These are phyloP conservation scores for Teunomyces stri DNA, from an alignment of 805 yeast species.

Conservation along the genomic window DNA sequence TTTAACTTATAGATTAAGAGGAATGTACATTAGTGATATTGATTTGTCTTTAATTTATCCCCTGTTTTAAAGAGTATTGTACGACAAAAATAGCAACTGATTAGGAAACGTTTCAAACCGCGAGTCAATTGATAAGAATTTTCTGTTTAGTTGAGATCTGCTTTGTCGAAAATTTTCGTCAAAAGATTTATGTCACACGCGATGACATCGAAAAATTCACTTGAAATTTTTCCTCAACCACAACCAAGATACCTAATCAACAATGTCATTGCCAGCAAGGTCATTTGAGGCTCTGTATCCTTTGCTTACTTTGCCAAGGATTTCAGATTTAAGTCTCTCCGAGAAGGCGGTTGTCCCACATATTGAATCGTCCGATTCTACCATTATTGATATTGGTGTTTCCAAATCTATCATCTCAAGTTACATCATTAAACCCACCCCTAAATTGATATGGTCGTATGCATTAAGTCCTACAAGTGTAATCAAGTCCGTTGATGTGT, in stretches of 20 bases:
- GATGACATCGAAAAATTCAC: constrained; percentile 5
- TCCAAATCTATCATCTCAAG: constrained; percentile 53
- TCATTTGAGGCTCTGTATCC: constrained; percentile 30
- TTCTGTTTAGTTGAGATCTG: background rate
- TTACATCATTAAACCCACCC: constrained; percentile 53
- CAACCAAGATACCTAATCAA: background rate
- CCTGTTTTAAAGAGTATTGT: background rate
- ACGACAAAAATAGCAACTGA: background rate
- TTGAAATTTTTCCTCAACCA: constrained; percentile 2
- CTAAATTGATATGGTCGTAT: constrained; percentile 55
- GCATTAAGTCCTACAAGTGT: constrained; percentile 48
- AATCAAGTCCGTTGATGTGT: constrained; percentile 42
- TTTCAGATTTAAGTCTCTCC: constrained; percentile 25
- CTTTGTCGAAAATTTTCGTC: background rate
- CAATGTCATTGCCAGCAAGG: constrained; percentile 9
- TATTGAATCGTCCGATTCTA: constrained; percentile 20
- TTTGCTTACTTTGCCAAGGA: constrained; percentile 31
- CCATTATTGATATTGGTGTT: constrained; percentile 48
- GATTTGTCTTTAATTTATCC: background rate
- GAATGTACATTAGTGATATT: constrained; percentile 8
- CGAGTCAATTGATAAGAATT: background rate
- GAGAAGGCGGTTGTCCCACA: constrained; percentile 24
- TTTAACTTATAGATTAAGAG: constrained; percentile 6
- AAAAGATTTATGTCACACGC: background rate
- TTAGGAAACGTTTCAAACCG: too few relatives aligned